phyloP scores from a whole-genome alignment of 1,284 basidiomycete species.

The Afroboletus lepidellus region DNA sequence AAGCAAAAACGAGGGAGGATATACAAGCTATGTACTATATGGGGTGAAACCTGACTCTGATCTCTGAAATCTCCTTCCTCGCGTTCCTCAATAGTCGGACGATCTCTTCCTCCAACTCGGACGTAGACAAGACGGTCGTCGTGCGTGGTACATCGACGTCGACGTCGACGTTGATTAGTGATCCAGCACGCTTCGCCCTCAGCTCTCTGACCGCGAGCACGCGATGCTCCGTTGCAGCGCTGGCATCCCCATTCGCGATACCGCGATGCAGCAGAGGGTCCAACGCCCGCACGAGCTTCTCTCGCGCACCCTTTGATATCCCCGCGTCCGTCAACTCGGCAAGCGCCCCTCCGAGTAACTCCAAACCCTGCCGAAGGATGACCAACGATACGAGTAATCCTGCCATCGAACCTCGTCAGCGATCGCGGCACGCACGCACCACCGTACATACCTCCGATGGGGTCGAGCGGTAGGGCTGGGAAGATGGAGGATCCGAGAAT shows the following conservation, averaged over 20 bases:
- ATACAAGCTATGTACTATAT: constrained; percentile 21
- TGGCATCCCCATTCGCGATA: constrained; percentile 10
- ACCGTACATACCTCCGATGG: constrained; percentile 75
- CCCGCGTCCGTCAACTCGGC: constrained; percentile 86
- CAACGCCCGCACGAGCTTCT: constrained; percentile 52
- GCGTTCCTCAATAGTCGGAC: constrained; percentile 56
- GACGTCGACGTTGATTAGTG: constrained; percentile 71
- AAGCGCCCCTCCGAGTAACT: constrained; percentile 71
- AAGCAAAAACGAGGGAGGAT: background rate
- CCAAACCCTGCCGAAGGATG: constrained; percentile 84
- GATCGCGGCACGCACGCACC: constrained; percentile 4
- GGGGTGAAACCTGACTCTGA: constrained; percentile 72
- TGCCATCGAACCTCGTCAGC: constrained; percentile 30
- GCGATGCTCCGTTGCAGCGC: constrained; percentile 2
- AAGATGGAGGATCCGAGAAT: constrained; percentile 86
- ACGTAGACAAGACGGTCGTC: constrained; percentile 60
- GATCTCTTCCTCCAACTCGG: constrained; percentile 64
- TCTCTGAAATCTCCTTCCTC: constrained; percentile 76
- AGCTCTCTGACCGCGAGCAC: constrained; percentile 64
- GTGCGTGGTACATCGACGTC: constrained; percentile 63
- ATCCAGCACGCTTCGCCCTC: constrained; percentile 77
- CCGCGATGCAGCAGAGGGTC: constrained; percentile 48
- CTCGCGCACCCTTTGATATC: constrained; percentile 58
- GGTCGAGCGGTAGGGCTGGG: constrained; percentile 88
- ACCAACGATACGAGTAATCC: constrained; percentile 86